Percentiles rank a stretch among this genome's conserved stretches.
Evolutionary conservation across 2,329 filamentous ascomycete species (phyloP).

Genomic region (Teratosphaeria pseudoeucalypti): DNA sequence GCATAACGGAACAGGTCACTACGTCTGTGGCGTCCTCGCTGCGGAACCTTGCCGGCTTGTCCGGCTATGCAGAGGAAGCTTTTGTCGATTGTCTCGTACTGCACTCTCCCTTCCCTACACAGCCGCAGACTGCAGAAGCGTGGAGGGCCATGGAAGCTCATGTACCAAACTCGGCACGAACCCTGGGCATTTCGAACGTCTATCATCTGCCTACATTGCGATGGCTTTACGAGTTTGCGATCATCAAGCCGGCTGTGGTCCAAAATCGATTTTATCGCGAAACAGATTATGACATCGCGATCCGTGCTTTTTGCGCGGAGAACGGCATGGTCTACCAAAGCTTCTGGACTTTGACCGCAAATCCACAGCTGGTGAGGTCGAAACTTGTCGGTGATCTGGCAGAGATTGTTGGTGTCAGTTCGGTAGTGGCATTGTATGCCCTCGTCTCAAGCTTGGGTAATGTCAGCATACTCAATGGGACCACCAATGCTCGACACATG

Average conservation of each 20-base stretch:
- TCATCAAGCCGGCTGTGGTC: conserved; percentile 51
- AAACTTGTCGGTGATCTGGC: conserved; percentile 43
- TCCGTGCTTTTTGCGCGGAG: conserved; percentile 48
- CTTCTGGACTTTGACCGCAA: conserved; percentile 53
- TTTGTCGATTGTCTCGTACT: conserved; percentile 52
- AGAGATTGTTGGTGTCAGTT: conserved; percentile 29
- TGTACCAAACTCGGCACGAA: conserved; percentile 53
- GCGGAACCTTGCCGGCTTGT: conserved; percentile 42
- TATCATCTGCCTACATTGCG: conserved; percentile 44
- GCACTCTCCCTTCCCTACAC: conserved; percentile 45
- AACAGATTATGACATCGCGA: conserved; percentile 48
- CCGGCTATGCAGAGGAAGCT: conserved; percentile 30
- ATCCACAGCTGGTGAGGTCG: conserved; percentile 41
- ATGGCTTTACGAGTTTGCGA: conserved; percentile 38
- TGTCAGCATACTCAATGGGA: conserved; percentile 42
- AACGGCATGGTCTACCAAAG: conserved; percentile 47
- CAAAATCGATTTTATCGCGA: conserved; percentile 63
- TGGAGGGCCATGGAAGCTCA: conserved; percentile 59
- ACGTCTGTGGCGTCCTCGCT: conserved; percentile 59
- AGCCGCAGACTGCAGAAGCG: conserved; percentile 47
- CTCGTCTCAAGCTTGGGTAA: conserved; percentile 45
- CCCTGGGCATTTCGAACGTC: conserved; percentile 69
- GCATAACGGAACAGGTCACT: conserved; percentile 55
- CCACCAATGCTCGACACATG: conserved; percentile 44
- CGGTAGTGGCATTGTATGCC: conserved; percentile 43